These are phyloP conservation scores for Zymoseptoria pseudotritici DNA, from an alignment of 2,329 filamentous ascomycete genomes.

Conservation along the genomic window DNA sequence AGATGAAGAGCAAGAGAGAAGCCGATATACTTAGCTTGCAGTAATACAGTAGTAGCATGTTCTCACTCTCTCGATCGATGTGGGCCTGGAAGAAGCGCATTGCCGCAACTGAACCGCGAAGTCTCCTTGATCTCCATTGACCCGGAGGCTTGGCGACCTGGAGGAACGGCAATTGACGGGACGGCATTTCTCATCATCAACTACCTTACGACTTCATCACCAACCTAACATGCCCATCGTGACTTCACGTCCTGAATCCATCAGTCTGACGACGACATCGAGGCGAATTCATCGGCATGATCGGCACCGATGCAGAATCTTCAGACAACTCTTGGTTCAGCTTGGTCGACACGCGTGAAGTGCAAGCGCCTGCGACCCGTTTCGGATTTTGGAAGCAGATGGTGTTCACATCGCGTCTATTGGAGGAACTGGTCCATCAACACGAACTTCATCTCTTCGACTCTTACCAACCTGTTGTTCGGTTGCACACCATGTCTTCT, in stretches of 20 bases:
- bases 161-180: background rate
- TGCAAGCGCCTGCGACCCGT: background rate
- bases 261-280: background rate
- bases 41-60: background rate
- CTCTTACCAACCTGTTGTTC: background rate
- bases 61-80: background rate
- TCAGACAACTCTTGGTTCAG: background rate
- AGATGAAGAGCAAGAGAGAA: background rate
- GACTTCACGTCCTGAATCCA: background rate
- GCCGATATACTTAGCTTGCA: background rate
- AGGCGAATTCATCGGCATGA: background rate
- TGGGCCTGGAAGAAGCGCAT: background rate
- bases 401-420: background rate
- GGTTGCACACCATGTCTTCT: background rate
- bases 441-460: background rate
- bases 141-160: background rate
- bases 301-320: background rate
- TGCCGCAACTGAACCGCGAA: background rate
- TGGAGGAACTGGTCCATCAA: background rate
- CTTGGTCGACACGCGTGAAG: background rate
- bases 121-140: background rate
- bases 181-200: background rate
- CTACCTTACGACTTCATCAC: background rate
- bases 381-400: background rate
- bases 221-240: background rate